A percentile compares a stretch with the other conserved stretches of the same genome.
Conservation (phyloP, 768 basidiomycete species). For the Tephrocybe sp. region DNA sequence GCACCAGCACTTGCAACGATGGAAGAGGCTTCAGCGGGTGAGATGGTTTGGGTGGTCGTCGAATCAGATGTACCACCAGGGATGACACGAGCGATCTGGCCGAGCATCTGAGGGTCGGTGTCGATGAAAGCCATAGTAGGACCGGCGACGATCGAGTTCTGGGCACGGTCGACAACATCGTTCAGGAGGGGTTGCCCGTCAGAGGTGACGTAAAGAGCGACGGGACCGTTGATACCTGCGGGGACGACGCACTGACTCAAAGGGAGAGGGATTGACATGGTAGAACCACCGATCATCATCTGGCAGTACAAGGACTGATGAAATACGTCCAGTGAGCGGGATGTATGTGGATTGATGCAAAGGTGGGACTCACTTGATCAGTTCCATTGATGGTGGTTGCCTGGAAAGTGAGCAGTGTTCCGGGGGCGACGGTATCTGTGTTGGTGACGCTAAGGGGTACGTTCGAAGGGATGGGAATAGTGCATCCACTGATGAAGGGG, state of each 20-base stretch:
- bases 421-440: constrained; percentile 52
- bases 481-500: constrained; percentile 66
- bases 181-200: constrained; percentile 62
- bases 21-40: constrained; percentile 21
- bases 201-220: constrained; percentile 70
- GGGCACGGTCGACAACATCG: constrained; percentile 57
- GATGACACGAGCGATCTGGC: constrained; percentile 40
- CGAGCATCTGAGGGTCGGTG: constrained; percentile 51
- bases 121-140: constrained; percentile 72
- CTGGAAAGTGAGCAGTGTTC: constrained; percentile 63
- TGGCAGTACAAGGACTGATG: constrained; percentile 64
- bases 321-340: not conserved
- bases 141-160: constrained; percentile 62
- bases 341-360: not conserved
- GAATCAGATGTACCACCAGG: constrained; percentile 7
- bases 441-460: constrained; percentile 62
- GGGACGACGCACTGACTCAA: constrained; percentile 66
- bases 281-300: constrained; percentile 67
- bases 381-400: constrained; percentile 56
- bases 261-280: constrained; percentile 58
- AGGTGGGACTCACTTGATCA: constrained; percentile 33
- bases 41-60: constrained; percentile 19
- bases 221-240: constrained; percentile 66
- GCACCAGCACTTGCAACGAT: constrained; percentile 33
- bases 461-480: constrained; percentile 61